Base-by-base conservation (phyloP, 116 monocot genomes). In the Phalaenopsis hybrid region DNA sequence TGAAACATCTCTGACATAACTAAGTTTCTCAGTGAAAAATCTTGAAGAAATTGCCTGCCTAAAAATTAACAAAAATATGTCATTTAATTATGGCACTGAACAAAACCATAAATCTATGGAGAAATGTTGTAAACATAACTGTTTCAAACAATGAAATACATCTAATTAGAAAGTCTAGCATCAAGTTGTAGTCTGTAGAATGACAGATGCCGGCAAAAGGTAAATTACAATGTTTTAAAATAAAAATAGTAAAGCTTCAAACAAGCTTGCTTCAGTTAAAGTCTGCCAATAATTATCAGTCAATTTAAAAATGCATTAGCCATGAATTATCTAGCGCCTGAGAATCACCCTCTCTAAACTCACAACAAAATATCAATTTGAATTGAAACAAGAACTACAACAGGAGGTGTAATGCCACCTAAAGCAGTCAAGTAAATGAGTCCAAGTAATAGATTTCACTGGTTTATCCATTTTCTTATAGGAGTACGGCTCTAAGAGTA, bases 1-100 rank as follows among this genome's bases (percentile, higher is more conserved):
- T 31, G 55, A 80, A 34, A 82, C 57, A 77, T 75, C 83, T 28
- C 63, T 85, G 45, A 82, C 6, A 81, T 78, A 52, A 65, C 49
- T n/a, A 57, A 74, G 7, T 28, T 67, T 81, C 52, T 49, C 61
- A 55, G 48, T 18, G 49, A 75, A n/a, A 79, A 70, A 11, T 8
- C 25, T 77, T 37, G 83, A 15, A 46, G 44, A 52, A 55, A 57
- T 34, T 76, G 59, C 80, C 67, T 78, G 76, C 72, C 81, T 81
- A 69, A 69, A 55, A 78, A 57, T 59, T 1, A 77, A 77, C n/a
- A 25, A 4, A 28, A 51, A 77, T 50, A 50, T 77, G 13, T 23
- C 2, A 11, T 50, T 77, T 51, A 77, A n/a, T 51, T 75, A 12
- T 75, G 18, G 18, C n/a, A 44, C 13, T 45, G 6, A 25, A 75